phyloP scores from a whole-genome alignment of 2,329 filamentous ascomycete species.

The Penicillium hesseltinei region DNA sequence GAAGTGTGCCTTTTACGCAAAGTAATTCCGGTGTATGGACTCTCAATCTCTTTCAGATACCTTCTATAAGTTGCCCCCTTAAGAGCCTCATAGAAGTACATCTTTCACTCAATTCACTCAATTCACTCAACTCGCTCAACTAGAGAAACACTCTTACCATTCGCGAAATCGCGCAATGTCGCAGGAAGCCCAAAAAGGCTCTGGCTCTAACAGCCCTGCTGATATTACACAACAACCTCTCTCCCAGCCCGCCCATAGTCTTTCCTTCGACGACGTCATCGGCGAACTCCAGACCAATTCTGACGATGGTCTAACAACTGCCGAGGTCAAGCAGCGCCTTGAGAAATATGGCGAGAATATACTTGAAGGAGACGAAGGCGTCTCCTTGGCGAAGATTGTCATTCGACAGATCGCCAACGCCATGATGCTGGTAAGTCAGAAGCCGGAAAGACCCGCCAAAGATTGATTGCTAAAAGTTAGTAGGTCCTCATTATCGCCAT shows the following conservation, averaged over 20 bases:
- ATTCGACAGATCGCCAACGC: conserved; percentile 67
- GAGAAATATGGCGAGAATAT: conserved; percentile 62
- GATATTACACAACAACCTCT: conserved; percentile 50
- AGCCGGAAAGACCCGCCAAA: background rate
- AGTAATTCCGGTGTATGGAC: conserved; percentile 31
- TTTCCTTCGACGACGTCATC: conserved; percentile 54
- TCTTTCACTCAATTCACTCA: background rate
- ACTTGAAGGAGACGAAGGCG: conserved; percentile 62
- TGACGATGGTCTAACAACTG: conserved; percentile 56
- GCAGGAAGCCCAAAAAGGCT: conserved; percentile 18
- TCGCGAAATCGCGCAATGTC: conserved; percentile 19
- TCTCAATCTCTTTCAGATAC: conserved; percentile 32
- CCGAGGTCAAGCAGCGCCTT: conserved; percentile 56
- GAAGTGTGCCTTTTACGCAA: conserved; percentile 7
- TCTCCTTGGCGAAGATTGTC: conserved; percentile 68
- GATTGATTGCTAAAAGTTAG: conserved; percentile 23
- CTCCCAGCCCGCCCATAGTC: conserved; percentile 61
- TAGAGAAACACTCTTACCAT: background rate
- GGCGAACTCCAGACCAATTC: conserved; percentile 56
- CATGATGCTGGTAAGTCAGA: conserved; percentile 59
- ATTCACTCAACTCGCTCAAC: background rate
- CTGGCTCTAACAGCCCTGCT: conserved; percentile 2
- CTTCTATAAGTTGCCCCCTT: conserved; percentile 36
- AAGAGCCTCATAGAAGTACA: conserved; percentile 19
- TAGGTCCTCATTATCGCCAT: conserved; percentile 76